Percentiles rank a stretch among this genome's conserved stretches.
Evolutionary conservation across 345 rosid genomes (phyloP).

Genomic region (Rhizophora apiculata): DNA sequence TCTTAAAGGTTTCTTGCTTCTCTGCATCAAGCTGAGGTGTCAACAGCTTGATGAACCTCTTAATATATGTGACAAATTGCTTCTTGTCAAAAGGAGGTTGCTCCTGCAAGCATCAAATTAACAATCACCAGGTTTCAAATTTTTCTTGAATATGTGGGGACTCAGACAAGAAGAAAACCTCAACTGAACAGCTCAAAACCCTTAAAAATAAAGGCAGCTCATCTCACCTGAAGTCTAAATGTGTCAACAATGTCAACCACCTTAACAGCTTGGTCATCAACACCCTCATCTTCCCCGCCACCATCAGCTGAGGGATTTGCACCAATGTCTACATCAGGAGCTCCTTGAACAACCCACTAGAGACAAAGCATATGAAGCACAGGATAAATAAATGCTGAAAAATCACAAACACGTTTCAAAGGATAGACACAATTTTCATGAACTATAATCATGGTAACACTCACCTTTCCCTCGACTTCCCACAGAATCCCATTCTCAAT

Average conservation of each 20-base stretch:
- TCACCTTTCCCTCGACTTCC: conserved; percentile 93
- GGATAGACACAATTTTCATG: too few relatives aligned
- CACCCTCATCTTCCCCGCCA: conserved; percentile 75
- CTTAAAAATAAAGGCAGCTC: neutral
- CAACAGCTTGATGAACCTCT: conserved; percentile 73
- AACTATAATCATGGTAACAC: neutral
- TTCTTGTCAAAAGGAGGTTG: conserved; percentile 94
- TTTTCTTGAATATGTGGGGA: too few relatives aligned
- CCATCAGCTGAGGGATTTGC: conserved; percentile 99
- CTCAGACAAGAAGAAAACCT: too few relatives aligned
- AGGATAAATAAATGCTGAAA: neutral
- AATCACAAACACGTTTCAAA: too few relatives aligned
- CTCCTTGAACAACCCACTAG: conserved; percentile 86
- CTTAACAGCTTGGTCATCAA: conserved; percentile 73
- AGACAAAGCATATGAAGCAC: neutral
- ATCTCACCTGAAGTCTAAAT: conserved; percentile 90
- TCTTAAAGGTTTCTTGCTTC: conserved; percentile 56
- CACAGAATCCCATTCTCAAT: conserved; percentile 59
- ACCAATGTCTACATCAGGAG: conserved; percentile 76
- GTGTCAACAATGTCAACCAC: conserved; percentile 98
- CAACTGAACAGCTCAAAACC: neutral
- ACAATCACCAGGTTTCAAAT: too few relatives aligned
- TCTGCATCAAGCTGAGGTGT: conserved; percentile 58
- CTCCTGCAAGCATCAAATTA: conserved; percentile 46
- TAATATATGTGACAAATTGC: conserved; percentile 59